Conservation (phyloP, 164 flowering plant species). For the Buxus sempervirens region DNA sequence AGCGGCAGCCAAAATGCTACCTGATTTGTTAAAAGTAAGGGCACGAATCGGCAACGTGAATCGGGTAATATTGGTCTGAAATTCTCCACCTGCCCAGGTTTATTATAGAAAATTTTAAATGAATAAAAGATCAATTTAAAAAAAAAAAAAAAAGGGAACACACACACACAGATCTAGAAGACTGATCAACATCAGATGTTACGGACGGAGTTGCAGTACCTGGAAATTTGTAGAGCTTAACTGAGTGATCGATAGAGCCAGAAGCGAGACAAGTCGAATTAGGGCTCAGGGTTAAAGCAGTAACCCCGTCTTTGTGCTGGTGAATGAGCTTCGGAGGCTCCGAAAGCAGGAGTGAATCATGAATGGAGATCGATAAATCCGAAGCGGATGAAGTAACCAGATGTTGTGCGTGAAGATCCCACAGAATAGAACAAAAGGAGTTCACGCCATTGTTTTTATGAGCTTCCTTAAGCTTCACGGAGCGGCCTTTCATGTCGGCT, state of each 20-base stretch:
- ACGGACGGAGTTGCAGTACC: constrained; percentile 26
- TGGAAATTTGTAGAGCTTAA: constrained; percentile 90
- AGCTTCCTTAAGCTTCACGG: constrained; percentile 79
- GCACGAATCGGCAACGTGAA: constrained; percentile 91
- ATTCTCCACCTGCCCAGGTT: constrained; percentile 73
- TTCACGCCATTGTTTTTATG: constrained; percentile 46
- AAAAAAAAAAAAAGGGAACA: background rate
- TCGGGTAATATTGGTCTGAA: constrained; percentile 85
- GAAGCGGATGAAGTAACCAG: constrained; percentile 81
- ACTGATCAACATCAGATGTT: background rate
- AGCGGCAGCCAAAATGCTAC: constrained; percentile 90
- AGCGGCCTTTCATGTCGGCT: constrained; percentile 64
- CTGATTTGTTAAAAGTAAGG: constrained; percentile 83
- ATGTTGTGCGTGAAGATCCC: constrained; percentile 61
- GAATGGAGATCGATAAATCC: constrained; percentile 56
- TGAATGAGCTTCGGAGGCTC: constrained; percentile 46
- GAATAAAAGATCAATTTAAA: background rate
- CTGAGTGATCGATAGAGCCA: constrained; percentile 88
- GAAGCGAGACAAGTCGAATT: constrained; percentile 95
- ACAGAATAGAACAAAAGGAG: constrained; percentile 66
- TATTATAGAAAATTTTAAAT: constrained; percentile 1
- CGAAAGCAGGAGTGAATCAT: constrained; percentile 50
- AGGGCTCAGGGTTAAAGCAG: constrained; percentile 79
- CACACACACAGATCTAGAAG: too few species aligned
- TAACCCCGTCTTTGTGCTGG: constrained; percentile 84